Percentiles rank a stretch among this genome's conserved stretches.
These are phyloP conservation scores for Tympanopsis confertula DNA, from an alignment of 2,329 filamentous ascomycete species.

Conservation along the genomic window DNA sequence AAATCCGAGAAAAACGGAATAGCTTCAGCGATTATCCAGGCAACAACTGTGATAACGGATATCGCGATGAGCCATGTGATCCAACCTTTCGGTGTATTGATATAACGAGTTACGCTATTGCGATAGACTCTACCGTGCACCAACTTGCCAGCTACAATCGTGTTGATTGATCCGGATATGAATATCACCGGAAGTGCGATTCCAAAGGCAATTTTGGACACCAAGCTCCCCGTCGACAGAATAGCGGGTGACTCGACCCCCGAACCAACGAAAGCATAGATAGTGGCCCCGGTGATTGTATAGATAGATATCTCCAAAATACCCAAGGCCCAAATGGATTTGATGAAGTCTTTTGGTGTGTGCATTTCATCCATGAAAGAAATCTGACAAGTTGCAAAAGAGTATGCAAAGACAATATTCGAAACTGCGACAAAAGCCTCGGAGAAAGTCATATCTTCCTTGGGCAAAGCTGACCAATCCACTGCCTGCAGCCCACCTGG, in stretches of 20 bases:
- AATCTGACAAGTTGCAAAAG: conserved; percentile 14
- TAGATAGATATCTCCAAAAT: conserved; percentile 42
- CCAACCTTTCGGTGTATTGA: conserved; percentile 11
- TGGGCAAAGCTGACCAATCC: conserved; percentile 11
- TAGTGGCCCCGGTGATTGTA: conserved; percentile 40
- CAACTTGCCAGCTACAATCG: conserved; percentile 31
- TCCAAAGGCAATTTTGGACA: conserved; percentile 46
- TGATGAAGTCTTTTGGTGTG: conserved; percentile 18
- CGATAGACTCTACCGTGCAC: conserved; percentile 12
- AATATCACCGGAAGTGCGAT: conserved; percentile 50
- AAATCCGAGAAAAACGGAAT: conserved; percentile 46
- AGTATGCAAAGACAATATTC: conserved; percentile 51
- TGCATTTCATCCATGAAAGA: conserved; percentile 16
- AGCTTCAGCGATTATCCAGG: conserved; percentile 43
- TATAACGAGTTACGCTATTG: conserved; percentile 7
- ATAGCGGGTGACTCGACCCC: conserved; percentile 46
- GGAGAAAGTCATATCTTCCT: conserved; percentile 20
- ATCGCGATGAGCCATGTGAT: conserved; percentile 34
- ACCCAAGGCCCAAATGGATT: conserved; percentile 34
- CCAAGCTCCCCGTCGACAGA: conserved; percentile 33
- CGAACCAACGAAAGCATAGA: conserved; percentile 47
- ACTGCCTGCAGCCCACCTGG: conserved; percentile 3
- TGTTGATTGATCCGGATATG: conserved; percentile 49
- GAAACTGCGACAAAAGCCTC: conserved; percentile 35
- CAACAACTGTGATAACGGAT: conserved; percentile 31